phyloP scores from a whole-genome alignment of 2,329 filamentous ascomycete genomes.

The Cladosporium sp. region DNA sequence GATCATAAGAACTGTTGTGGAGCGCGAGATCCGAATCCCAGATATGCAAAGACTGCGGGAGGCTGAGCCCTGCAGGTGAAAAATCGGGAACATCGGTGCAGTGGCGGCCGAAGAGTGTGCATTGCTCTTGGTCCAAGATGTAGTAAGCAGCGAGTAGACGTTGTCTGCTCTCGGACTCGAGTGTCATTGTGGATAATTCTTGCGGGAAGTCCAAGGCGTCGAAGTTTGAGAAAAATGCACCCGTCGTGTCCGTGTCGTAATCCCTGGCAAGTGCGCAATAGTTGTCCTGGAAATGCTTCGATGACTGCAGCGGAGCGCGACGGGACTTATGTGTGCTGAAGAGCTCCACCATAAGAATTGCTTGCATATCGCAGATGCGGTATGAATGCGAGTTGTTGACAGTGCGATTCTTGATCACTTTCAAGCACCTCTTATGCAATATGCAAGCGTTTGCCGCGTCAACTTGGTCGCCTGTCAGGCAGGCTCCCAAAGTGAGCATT shows the following conservation, averaged over 20 bases:
- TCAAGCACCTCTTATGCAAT: slow-evolving; percentile 44
- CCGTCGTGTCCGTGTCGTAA: slow-evolving; percentile 28
- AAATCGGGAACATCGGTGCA: slow-evolving; percentile 20
- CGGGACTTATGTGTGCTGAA: slow-evolving; percentile 45
- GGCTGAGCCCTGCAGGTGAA: slow-evolving; percentile 37
- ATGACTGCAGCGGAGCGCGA: slow-evolving; percentile 39
- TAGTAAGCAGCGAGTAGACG: slow-evolving; percentile 43
- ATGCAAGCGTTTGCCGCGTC: slow-evolving; percentile 39
- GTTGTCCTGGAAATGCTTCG: slow-evolving; percentile 40
- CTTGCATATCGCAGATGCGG: slow-evolving; percentile 44
- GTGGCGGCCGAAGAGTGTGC: slow-evolving; percentile 30
- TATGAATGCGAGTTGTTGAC: slow-evolving; percentile 27
- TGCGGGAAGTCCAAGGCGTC: neutral
- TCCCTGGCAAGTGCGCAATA: slow-evolving; percentile 30
- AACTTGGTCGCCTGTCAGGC: slow-evolving; percentile 39
- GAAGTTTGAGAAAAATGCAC: slow-evolving; percentile 26
- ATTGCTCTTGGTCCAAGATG: slow-evolving; percentile 44
- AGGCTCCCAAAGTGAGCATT: slow-evolving; percentile 47
- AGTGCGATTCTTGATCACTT: slow-evolving; percentile 38
- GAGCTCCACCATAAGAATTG: slow-evolving; percentile 45
- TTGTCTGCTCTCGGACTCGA: slow-evolving; percentile 1
- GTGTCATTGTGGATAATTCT: neutral
- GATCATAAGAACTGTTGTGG: no score
- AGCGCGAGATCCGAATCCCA: slow-evolving; percentile 35
- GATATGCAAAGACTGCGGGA: slow-evolving; percentile 36